Base-by-base conservation (phyloP, 1,284 basidiomycete species). In the Ustilago lituana region DNA sequence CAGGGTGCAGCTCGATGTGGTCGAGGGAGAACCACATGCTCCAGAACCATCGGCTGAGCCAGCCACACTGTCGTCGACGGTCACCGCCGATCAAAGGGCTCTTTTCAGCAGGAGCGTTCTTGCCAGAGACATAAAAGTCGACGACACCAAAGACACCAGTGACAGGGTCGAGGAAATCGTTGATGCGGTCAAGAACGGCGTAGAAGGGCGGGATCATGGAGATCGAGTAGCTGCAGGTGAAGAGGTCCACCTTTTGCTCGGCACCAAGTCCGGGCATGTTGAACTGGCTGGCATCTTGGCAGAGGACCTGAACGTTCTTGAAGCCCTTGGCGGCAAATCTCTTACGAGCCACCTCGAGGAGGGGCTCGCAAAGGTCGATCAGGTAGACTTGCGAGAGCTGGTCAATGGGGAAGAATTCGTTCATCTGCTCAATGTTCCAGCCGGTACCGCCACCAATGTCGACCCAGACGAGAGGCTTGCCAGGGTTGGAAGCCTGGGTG, bases 391-490 rank as follows among this genome's bases (percentile, higher is more conserved):
- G 72, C 10, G 77, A 77, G 20, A 80, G 68, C 58, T 78, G 58
- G 36, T 59, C 57, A 33, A 81, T 64, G 14, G 89, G 87, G 56
- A 91, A 86, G 80, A 87, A 87, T 73, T 87, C 86, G 82, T 90
- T 85, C 91, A 91, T 92, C 67, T 89, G 85, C 83, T 92, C 91
- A 70, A 92, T 89, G 82, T 92, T 92, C 85, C 90, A 89, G 12
- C 90, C 88, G 10, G 91, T 92, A 31, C 91, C 91, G 24, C 91
- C 91, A 9, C 91, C 91, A 54, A 92, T 88, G 80, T 92, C 91
- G 27, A 92, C 86, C 91, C 91, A 92, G 27, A 92, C 86, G 10
- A 90, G 84, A 24, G 85, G 85, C 73, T 87, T 85, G 0, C 82
- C 73, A 0, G 85, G 85, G 20, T 84, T 71, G 36, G 61, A 60